Base-by-base conservation (phyloP, 352 stramenopile genomes). In the Phytopythium oedochilum region DNA sequence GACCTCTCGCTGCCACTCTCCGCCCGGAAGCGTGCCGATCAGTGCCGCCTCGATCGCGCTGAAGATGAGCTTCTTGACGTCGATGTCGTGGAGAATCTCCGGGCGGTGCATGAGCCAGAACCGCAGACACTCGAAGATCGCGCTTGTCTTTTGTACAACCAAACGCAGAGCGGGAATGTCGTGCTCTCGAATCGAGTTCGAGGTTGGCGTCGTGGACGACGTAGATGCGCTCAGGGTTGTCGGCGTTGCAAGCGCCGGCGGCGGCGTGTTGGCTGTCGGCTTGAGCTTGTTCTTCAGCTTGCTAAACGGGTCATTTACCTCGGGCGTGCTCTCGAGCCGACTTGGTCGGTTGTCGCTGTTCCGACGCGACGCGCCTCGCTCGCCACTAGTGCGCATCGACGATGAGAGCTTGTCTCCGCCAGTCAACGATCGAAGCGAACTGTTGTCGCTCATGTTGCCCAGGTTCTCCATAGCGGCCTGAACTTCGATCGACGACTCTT, bases 401-500 rank as follows among this genome's bases (percentile, higher is more conserved):
- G 63, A 71, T 18, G 63, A 72, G 10, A 61, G 38, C 34, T 65
- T 67, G 40, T 73, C 64, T 5, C 51, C 53, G 2, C 47, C 47
- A 54, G 51, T 51, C 5, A 56, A 23, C 18, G 55, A 63, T 8
- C 42, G 31, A 18, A 35, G n/a, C 18, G 31, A 23, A 11, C 22
- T 23, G 18, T 35, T 45, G 7, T 55, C 49, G n/a, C 11, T 35
- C 42, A 14, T 6, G 34, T 44, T 44, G 18, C 49, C 35, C 15
- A 55, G 49, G 34, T 68, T 78, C 64, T 95, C 85, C 57, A 95
- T 88, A 2, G 80, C 78, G 2, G 83, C 68, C 54, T 92, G 85
- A 0, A 95, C 82, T 68, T 92, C 85, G 47, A 92, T 92, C 0
- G 85, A 95, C 15, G 85, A 79, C 66, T 93, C 81, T 67, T 95